Conservation (phyloP, 768 basidiomycete species). For the Leccinum olivaceopallidum region DNA sequence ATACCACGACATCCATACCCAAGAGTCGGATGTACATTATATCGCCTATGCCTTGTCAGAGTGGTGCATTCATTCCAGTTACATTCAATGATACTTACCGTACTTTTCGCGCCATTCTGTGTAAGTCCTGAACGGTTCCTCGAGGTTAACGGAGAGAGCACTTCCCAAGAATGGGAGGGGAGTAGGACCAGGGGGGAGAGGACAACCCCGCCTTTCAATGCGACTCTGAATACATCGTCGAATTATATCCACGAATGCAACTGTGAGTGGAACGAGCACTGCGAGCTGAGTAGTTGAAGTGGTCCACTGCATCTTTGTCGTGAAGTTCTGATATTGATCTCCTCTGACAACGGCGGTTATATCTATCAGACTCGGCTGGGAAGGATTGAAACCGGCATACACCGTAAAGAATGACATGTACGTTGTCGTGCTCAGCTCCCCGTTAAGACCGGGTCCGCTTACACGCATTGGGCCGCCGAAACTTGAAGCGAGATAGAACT, state of each 20-base stretch:
- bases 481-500: background rate
- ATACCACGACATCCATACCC: background rate
- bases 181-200: background rate
- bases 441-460: background rate
- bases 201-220: background rate
- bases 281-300: background rate
- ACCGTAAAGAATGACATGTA: background rate
- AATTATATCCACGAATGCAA: background rate
- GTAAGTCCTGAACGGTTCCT: background rate
- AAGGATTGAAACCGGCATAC: background rate
- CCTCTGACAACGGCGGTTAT: background rate
- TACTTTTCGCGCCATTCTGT: constrained; percentile 4
- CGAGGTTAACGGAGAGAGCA: background rate
- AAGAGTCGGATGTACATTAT: background rate
- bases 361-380: background rate
- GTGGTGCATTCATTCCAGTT: background rate
- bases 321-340: background rate
- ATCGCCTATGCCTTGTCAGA: background rate
- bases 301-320: background rate
- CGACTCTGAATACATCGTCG: background rate
- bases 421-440: background rate
- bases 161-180: background rate
- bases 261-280: background rate
- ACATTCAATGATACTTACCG: constrained; percentile 10
- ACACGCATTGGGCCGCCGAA: background rate